These are phyloP conservation scores for Fraxinus greggii DNA, from an alignment of 305 asterid species.

Conservation along the genomic window DNA sequence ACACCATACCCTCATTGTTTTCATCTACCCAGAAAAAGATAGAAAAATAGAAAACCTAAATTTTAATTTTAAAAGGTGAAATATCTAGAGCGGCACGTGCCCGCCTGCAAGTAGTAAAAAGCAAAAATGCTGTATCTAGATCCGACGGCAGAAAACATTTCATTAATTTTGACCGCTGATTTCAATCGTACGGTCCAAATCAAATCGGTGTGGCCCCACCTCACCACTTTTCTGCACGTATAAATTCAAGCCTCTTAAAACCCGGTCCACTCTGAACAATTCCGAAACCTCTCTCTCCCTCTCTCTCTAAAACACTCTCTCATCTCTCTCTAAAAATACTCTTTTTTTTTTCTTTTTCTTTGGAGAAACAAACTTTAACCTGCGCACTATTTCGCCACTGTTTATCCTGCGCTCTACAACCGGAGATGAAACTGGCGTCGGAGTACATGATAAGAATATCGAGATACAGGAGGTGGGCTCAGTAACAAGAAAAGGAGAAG, in stretches of 20 bases:
- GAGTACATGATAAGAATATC: slow-evolving; percentile 47
- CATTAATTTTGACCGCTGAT: slow-evolving; percentile 17
- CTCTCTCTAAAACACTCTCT: slow-evolving; percentile 19
- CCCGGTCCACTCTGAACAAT: slow-evolving; percentile 44
- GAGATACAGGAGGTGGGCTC: slow-evolving; percentile 47
- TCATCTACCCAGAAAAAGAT: neutral
- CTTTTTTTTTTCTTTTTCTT: neutral
- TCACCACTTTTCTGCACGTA: slow-evolving; percentile 23
- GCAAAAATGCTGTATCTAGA: slow-evolving; percentile 23
- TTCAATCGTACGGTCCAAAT: slow-evolving; percentile 36
- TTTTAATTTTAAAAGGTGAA: neutral
- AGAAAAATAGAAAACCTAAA: too few species aligned
- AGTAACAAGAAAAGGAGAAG: slow-evolving; percentile 21
- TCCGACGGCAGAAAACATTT: neutral
- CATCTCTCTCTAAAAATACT: slow-evolving; percentile 30
- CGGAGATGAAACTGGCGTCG: slow-evolving; percentile 66
- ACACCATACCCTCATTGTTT: slow-evolving; percentile 7
- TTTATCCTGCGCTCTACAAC: slow-evolving; percentile 30
- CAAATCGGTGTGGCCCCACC: slow-evolving; percentile 38
- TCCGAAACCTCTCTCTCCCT: slow-evolving; percentile 23
- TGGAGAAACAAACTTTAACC: slow-evolving; percentile 7
- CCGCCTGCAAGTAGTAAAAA: neutral
- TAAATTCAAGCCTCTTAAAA: slow-evolving; percentile 34
- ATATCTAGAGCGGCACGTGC: neutral
- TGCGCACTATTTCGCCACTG: slow-evolving; percentile 24